Evolutionary conservation across 2,329 filamentous ascomycete genomes (phyloP), one percentile per base, ranked within the genome.

Genomic region (Xylariaceae sp.): DNA sequence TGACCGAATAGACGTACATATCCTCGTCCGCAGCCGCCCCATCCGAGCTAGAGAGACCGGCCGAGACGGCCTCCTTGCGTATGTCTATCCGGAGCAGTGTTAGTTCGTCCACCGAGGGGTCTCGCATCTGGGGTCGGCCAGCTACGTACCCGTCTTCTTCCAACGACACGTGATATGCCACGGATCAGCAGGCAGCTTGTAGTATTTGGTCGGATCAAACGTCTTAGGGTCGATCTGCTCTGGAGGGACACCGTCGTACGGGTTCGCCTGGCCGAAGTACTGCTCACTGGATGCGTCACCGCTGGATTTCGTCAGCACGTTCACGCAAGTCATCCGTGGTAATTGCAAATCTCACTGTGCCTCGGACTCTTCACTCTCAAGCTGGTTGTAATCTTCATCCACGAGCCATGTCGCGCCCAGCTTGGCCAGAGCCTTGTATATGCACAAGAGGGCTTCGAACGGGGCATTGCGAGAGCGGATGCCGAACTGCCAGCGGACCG

Each of bases 401-500:
- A 74, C 69, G 3, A 94, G 80, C 83, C 94, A 97, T 34, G 88
- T 81, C 9, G 89, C 92, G 21, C 88, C 89, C 55, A 96, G 81
- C 50, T 89, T 89, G 44, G 81, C 73, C 30, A 98, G 69, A 1
- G 92, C 89, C 60, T 90, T 88, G 70, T 96, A 96, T 40, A 98
- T 92, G 55, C 90, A 96, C 17, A 94, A 70, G 62, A 98, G 84
- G 0, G 92, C 92, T 61, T 98, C 92, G 54, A 89, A 88, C 0
- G 92, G 92, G 40, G 88, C 85, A 56, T 97, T 98, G 34, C 92
- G 81, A 31, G 88, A 95, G 26, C 92, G 79, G 46, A 98, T 98
- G 40, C 92, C 92, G 59, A 98, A 98, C 60, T 98, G 92, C 92
- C 92, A 98, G 50, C 90, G 87, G 12, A 89, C 86, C 1, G 85